Percentiles rank a stretch among this genome's conserved stretches.
Evolutionary conservation across 306 rosid genomes (phyloP).

Genomic region (Ormosia emarginata): DNA sequence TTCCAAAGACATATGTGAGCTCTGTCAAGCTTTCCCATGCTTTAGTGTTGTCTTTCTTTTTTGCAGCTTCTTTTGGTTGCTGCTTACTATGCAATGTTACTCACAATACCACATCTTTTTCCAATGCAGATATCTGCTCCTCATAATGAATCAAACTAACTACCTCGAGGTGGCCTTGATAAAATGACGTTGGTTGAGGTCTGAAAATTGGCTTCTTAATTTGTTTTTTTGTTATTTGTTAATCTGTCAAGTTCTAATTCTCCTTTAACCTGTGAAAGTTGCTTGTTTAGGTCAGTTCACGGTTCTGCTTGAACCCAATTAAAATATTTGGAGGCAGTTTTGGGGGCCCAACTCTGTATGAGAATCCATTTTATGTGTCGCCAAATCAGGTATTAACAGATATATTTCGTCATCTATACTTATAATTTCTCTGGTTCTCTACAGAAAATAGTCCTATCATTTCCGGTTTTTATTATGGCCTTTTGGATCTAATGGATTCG

Average conservation of each 20-base stretch:
- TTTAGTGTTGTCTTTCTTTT: background rate
- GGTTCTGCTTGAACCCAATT: slow-evolving; percentile 94
- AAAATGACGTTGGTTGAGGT: slow-evolving; percentile 96
- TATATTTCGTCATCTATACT: background rate
- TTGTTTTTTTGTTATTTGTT: too few relatives aligned
- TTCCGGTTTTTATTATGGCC: background rate
- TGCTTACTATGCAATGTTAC: background rate
- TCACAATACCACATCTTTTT: background rate
- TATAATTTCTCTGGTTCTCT: background rate
- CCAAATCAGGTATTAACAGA: slow-evolving; percentile 73
- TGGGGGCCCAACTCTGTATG: slow-evolving; percentile 91
- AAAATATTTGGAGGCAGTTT: slow-evolving; percentile 96
- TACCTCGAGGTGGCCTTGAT: slow-evolving; percentile 86
- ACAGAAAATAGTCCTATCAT: background rate
- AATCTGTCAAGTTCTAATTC: background rate
- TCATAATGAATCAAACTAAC: slow-evolving; percentile 74
- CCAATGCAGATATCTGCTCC: slow-evolving; percentile 71
- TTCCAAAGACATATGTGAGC: too few relatives aligned
- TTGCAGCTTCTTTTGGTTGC: background rate
- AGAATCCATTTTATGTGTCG: slow-evolving; percentile 84
- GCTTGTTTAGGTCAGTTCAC: slow-evolving; percentile 78
- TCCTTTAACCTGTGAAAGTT: slow-evolving; percentile 24
- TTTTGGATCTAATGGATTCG: slow-evolving; percentile 54
- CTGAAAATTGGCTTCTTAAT: slow-evolving; percentile 2
- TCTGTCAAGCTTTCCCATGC: background rate